These are phyloP conservation scores for Colletotrichum cordylinicola DNA, from an alignment of 2,329 filamentous ascomycete genomes.

Conservation along the genomic window DNA sequence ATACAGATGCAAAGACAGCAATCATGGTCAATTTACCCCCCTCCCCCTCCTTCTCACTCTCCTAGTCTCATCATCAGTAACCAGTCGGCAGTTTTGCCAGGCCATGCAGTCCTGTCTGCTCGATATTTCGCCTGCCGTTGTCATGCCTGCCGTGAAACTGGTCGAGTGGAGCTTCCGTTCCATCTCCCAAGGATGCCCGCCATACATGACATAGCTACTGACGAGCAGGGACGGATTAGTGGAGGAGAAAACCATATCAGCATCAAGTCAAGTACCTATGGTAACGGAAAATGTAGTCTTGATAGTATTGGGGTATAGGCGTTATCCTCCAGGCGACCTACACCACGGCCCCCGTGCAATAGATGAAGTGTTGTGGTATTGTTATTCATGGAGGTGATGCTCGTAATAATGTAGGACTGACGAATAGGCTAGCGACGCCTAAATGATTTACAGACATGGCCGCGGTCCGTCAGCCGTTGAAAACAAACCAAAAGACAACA, in stretches of 20 bases:
- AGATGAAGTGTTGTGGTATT: background rate
- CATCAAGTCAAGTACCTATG: background rate
- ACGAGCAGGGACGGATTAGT: background rate
- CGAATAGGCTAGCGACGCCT: background rate
- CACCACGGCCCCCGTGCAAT: background rate
- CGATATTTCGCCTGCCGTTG: background rate
- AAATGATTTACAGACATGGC: background rate
- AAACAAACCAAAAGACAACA: background rate
- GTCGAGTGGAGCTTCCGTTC: background rate
- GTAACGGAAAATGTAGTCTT: background rate
- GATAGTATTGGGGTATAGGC: background rate
- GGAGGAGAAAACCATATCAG: background rate
- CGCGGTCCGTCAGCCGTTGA: background rate
- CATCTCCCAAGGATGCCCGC: background rate
- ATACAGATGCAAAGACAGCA: background rate
- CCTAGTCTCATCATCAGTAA: background rate
- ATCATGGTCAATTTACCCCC: background rate
- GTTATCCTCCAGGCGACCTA: background rate
- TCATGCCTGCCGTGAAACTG: background rate
- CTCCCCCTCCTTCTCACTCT: background rate
- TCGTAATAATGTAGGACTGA: background rate
- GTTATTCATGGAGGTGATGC: background rate
- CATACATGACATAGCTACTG: background rate
- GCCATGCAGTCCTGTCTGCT: background rate
- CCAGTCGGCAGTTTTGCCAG: background rate